Base-by-base conservation (phyloP, 805 yeast genomes). In the Grigorovia transvaalensis region DNA sequence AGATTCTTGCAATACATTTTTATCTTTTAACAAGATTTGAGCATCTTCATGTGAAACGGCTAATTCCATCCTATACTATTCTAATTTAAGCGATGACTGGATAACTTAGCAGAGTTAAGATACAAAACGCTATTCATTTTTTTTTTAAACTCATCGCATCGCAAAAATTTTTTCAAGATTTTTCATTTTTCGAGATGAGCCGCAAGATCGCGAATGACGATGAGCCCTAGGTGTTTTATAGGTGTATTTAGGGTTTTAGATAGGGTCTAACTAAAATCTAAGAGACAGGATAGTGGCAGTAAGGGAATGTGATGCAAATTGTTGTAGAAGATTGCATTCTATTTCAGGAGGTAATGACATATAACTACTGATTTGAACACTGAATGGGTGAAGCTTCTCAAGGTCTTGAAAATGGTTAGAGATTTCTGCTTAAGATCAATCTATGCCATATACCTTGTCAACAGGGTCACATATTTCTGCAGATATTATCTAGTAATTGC, bases 41-140 rank as follows among this genome's bases (percentile, higher is more conserved):
- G 85, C 82, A 62, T 86, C 93, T 60, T 80, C 84, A 62, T 80
- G 82, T 51, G 85, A 83, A 57, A 84, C 79, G 47, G 88, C 86
- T 66, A 85, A 75, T 66, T 84, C 89, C 90, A 84, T 84, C 38
- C 45, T 55, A 12, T 45, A 6, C 18, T 42, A 18, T 15, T 46
- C 20, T 11, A 7, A 17, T 35, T 11, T 17, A 17, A 33, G 29
- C 23, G 12, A 17, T 29, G 27, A 30, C 5, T 38, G 3, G 47
- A 41, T 46, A 4, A 8, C 9, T 12, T 1, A 45, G 47, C 47
- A 50, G 41, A 20, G 20, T 29, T 44, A n/a, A n/a, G n/a, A 47
- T 53, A 40, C 41, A 47, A 38, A 38, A 38, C 15, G n/a, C 27
- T 6, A 23, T 38, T 38, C n/a, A 9, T 38, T 38, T 13, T 38